A percentile compares a stretch with the other conserved stretches of the same genome.
Conservation (phyloP, 805 yeast species). For the Allodekkera sacchari region DNA sequence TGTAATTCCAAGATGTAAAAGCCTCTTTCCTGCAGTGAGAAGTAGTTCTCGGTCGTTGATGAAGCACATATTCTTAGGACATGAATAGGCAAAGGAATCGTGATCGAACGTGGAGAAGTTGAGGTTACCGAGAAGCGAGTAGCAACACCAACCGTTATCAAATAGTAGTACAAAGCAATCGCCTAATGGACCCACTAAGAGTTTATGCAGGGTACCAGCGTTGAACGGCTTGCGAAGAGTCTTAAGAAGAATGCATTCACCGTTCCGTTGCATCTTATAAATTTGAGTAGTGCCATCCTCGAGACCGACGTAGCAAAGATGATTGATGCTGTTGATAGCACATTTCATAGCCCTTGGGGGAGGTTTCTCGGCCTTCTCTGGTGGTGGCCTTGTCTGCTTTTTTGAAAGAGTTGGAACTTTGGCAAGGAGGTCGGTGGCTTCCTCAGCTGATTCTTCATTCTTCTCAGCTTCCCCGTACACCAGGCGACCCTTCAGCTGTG, state of each 20-base stretch:
- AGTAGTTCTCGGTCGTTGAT: conserved; percentile 26
- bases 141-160: conserved; percentile 38
- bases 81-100: conserved; percentile 17
- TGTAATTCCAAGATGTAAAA: conserved; percentile 20
- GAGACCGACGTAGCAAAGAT: conserved; percentile 32
- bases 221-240: conserved; percentile 28
- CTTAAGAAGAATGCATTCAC: conserved; percentile 21
- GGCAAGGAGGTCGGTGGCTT: neutral
- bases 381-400: too few relatives aligned
- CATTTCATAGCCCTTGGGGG: conserved; percentile 14
- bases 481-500: conserved; percentile 14
- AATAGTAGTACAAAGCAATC: conserved; percentile 19
- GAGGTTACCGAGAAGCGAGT: conserved; percentile 39
- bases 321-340: conserved; percentile 33
- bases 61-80: conserved; percentile 12
- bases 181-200: conserved; percentile 20
- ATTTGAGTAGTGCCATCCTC: conserved; percentile 28
- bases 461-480: conserved; percentile 11
- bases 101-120: conserved; percentile 32
- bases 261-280: conserved; percentile 29
- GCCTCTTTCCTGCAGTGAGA: conserved; percentile 20
- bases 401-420: neutral
- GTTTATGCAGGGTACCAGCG: conserved; percentile 22
- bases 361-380: neutral
- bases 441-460: neutral